These are phyloP conservation scores for Nannochloropsis limnetica DNA, from an alignment of 352 stramenopile genomes.

Conservation along the genomic window DNA sequence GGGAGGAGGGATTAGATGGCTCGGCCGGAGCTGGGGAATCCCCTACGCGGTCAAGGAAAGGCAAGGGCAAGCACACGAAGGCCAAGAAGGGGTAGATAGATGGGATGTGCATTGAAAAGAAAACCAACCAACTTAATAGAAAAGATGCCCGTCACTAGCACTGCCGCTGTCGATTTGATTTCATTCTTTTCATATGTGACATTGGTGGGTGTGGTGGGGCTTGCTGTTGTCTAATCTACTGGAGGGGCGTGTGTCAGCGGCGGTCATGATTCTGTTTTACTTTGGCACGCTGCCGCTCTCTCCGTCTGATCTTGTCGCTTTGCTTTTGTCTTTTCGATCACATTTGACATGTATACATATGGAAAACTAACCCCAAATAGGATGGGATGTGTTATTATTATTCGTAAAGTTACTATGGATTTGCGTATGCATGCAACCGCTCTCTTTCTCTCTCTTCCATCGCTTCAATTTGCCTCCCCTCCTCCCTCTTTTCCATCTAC, in stretches of 20 bases:
- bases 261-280: not conserved
- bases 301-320: not conserved
- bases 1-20: not conserved
- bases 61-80: slow-evolving; percentile 23
- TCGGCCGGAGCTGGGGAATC: not conserved
- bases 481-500: not conserved
- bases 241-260: not conserved
- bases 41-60: not conserved
- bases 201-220: not conserved
- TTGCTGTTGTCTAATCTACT: not conserved
- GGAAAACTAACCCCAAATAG: not conserved
- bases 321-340: not conserved
- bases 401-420: too few relatives aligned
- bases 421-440: not conserved
- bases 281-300: not conserved
- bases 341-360: not conserved
- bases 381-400: not conserved
- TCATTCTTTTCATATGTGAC: not conserved
- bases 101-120: not conserved
- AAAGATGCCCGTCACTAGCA: not conserved
- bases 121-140: not conserved
- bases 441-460: not conserved
- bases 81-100: not conserved
- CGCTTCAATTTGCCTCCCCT: not conserved
- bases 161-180: not conserved